These are phyloP conservation scores for Aspergillus campestris DNA, from an alignment of 495 filamentous ascomycete species.

Conservation along the genomic window DNA sequence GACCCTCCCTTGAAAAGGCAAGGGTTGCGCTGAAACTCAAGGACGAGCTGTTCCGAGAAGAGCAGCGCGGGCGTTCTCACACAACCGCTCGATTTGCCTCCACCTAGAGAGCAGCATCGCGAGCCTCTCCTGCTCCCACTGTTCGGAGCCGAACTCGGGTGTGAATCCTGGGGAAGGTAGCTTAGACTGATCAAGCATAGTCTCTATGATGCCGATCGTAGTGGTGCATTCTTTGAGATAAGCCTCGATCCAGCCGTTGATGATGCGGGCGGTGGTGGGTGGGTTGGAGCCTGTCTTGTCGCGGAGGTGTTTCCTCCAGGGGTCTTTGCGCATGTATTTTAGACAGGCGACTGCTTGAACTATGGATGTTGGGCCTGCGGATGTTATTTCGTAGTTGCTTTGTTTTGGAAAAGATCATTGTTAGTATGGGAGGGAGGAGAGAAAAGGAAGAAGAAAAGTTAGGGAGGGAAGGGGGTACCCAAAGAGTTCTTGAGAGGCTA, in stretches of 20 bases:
- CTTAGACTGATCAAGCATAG: not conserved
- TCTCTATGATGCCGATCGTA: constrained; percentile 17
- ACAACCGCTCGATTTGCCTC: constrained; percentile 32
- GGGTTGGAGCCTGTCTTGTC: constrained; percentile 15
- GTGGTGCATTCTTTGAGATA: constrained; percentile 16
- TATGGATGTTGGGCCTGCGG: constrained; percentile 44
- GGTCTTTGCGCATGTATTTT: constrained; percentile 18
- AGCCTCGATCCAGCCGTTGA: constrained; percentile 15
- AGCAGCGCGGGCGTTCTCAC: constrained; percentile 10
- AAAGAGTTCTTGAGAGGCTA: constrained; percentile 44
- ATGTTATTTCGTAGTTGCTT: constrained; percentile 47
- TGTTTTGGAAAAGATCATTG: not conserved
- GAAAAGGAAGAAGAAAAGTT: not conserved
- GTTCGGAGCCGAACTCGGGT: constrained; percentile 1
- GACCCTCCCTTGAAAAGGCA: too few relatives aligned
- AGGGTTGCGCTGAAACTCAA: too few relatives aligned
- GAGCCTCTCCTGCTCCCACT: constrained; percentile 11
- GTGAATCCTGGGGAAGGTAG: too few relatives aligned
- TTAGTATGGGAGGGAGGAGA: not conserved
- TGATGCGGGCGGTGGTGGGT: constrained; percentile 11
- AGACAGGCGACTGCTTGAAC: constrained; percentile 50
- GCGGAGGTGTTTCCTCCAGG: constrained; percentile 25
- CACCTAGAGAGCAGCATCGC: constrained; percentile 28
- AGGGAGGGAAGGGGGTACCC: constrained; percentile 23
- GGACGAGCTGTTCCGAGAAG: not conserved